These are phyloP conservation scores for Porphyrellus sp. DNA, from an alignment of 1,284 basidiomycete species.

Conservation along the genomic window DNA sequence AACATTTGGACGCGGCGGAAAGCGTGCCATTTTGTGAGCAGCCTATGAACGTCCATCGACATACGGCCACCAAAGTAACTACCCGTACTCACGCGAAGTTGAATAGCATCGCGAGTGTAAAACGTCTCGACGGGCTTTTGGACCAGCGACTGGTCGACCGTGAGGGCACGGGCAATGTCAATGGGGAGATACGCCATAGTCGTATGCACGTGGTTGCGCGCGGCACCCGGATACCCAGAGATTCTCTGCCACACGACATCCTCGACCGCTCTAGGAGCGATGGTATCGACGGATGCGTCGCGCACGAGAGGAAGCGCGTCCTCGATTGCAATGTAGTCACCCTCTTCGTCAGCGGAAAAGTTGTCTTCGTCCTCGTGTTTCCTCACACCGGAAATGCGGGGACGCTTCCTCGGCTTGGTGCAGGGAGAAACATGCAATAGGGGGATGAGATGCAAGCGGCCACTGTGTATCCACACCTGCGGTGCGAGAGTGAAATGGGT, in stretches of 20 bases:
- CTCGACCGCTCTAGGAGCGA: conserved; percentile 60
- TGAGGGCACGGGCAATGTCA: conserved; percentile 74
- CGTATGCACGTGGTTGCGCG: conserved; percentile 72
- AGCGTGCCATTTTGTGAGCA: conserved; percentile 84
- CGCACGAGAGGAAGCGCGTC: conserved; percentile 70
- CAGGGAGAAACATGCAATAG: conserved; percentile 68
- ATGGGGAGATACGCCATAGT: conserved; percentile 80
- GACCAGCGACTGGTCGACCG: conserved; percentile 63
- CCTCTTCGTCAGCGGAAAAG: conserved; percentile 42
- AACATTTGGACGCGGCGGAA: conserved; percentile 68
- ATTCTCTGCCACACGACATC: conserved; percentile 66
- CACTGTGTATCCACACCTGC: conserved; percentile 88
- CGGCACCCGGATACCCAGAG: conserved; percentile 67
- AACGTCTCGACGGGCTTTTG: conserved; percentile 88
- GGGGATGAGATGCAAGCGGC: conserved; percentile 83
- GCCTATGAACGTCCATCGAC: conserved; percentile 44
- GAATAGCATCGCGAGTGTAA: conserved; percentile 87
- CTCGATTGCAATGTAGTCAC: conserved; percentile 53
- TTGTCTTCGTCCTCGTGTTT: conserved; percentile 53
- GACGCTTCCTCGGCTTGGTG: conserved; percentile 51
- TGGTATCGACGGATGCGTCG: conserved; percentile 50
- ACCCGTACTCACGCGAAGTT: conserved; percentile 66
- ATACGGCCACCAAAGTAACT: not conserved
- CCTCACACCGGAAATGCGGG: conserved; percentile 38
- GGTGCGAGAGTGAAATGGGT: conserved; percentile 23